Evolutionary conservation across 768 basidiomycete genomes (phyloP).

Genomic region (Lactarius hatsudake): DNA sequence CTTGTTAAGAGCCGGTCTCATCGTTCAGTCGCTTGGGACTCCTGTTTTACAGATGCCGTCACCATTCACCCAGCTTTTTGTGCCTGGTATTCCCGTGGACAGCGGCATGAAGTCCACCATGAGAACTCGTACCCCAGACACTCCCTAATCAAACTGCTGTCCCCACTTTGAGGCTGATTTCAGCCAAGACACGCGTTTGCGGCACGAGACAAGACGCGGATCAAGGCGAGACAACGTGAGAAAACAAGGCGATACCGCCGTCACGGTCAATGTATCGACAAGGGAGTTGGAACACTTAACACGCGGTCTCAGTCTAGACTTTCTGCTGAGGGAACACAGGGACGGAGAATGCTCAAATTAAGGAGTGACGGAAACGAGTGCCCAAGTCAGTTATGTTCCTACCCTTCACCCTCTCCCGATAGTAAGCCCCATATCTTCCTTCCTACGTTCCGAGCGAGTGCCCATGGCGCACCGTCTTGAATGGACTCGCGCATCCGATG

Average conservation of each 20-base stretch:
- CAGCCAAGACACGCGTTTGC: background rate
- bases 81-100: conserved; percentile 8
- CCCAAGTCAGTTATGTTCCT: background rate
- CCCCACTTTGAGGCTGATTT: background rate
- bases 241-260: background rate
- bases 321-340: background rate
- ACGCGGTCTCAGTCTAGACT: conserved; percentile 6
- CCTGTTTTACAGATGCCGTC: conserved; percentile 2
- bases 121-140: conserved; percentile 20
- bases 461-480: conserved; percentile 55
- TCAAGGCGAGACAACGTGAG: background rate
- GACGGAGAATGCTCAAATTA: conserved; percentile 1
- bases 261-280: background rate
- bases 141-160: background rate
- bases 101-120: background rate
- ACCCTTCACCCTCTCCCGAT: conserved; percentile 25
- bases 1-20: background rate
- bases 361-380: conserved; percentile 5
- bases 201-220: conserved; percentile 1
- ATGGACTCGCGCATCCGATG: conserved; percentile 62
- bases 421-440: conserved; percentile 37
- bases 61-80: conserved; percentile 1
- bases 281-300: conserved; percentile 6
- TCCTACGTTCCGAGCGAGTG: conserved; percentile 41
- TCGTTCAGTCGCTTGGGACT: background rate